Base-by-base conservation (phyloP, 768 basidiomycete genomes). In the Hericium alpestre region DNA sequence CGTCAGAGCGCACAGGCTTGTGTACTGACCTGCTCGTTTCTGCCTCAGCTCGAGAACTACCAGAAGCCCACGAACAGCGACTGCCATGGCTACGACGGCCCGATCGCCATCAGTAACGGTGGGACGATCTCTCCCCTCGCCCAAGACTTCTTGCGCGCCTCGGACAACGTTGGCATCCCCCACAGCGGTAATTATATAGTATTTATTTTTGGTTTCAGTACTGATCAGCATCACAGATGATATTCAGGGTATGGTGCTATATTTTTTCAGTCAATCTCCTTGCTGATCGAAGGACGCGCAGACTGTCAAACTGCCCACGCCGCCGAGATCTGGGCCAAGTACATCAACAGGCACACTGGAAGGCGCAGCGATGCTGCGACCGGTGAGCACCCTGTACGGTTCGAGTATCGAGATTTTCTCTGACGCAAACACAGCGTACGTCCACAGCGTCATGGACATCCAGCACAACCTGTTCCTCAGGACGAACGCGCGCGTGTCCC, bases 281-380 rank as follows among this genome's bases (percentile, higher is more conserved):
- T 25, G 18, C 16, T 27, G 16, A 37, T 11, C 13, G 13, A 15
- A 12, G 27, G n/a, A 15, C 8, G 10, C 41, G 18, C 55, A 77
- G 84, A 85, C 67, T 73, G 84, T 41, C 69, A 74, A 53, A 82
- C 83, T 22, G 66, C 78, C 27, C 80, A 86, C 61, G 83, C 73
- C 22, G 77, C 84, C 55, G 85, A 86, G 67, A 82, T 85, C 56
- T 86, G 84, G 84, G 84, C 84, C 52, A 86, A 87, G 66, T 87
- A 86, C 65, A 84, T 87, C 75, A 85, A 85, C 69, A 76, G 82
- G 62, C 79, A 84, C 65, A 86, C 83, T 38, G 85, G 85, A 58
- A 73, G 85, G 59, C 81, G 84, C 53, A 84, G 82, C 59, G 85
- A 87, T 61, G 84, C 84, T 51, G 83, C 84, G 2, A 83, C 83